Evolutionary conservation across 1,284 basidiomycete species (phyloP), one percentile per base, ranked within the genome.

Genomic region (Trametes sp.): DNA sequence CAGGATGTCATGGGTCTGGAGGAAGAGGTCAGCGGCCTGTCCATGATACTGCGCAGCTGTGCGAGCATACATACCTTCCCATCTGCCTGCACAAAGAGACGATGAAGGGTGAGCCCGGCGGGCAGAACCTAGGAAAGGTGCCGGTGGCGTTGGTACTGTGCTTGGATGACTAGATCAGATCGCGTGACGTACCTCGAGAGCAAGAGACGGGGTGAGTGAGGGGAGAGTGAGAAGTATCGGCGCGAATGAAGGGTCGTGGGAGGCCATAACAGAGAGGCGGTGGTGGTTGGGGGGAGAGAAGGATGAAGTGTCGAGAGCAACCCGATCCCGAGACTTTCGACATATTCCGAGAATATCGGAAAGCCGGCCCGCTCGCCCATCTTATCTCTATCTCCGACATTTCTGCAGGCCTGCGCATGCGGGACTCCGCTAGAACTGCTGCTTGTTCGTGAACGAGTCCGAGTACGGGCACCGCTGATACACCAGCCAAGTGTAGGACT

Each of bases 1-100:
- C 51, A 92, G 83, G 62, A 92, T 83, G 73, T 92, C 90, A 76
- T 91, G 87, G 10, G 87, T 89, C 87, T 90, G 56, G 3, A 57
- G 19, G 55, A n/a, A n/a, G n/a, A 44, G 29, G 36, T 42, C 57
- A 42, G 50, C 44, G 38, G 42, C 26, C 41, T 35, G 49, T n/a
- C 28, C 14, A 2, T 35, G 46, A 64, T 23, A 35, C 10, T 31
- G 29, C 48, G 9, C 2, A 29, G 29, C 26, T 1, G 4, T 10
- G 51, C 21, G 24, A 54, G 41, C 7, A 42, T 33, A 71, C 81
- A 65, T 67, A 87, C 88, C 74, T 82, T 82, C 51, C 87, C 89
- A 69, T 87, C 84, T 50, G 82, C 82, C 69, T 88, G 85, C 29
- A 90, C 83, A 65, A 86, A 81, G 66, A 91, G 76, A 41, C 84